Conservation (phyloP, 2,329 filamentous ascomycete species). For the Emmonsia crescens region DNA sequence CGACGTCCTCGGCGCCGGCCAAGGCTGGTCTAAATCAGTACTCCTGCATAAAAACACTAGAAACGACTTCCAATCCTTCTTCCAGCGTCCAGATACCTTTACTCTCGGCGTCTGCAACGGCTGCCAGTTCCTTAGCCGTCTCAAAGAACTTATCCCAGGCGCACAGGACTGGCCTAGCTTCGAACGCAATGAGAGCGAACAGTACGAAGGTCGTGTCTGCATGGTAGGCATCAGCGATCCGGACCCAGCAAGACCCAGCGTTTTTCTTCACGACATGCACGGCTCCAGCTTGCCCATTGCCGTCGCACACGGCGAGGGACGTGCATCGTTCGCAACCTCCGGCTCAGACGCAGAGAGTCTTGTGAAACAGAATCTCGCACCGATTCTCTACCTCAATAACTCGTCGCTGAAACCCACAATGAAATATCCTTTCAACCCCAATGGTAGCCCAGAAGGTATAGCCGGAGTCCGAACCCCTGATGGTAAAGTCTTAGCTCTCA, state of each 20-base stretch:
- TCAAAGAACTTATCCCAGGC: conserved; percentile 79
- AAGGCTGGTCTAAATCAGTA: conserved; percentile 92
- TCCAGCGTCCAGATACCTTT: conserved; percentile 80
- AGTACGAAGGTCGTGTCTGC: conserved; percentile 78
- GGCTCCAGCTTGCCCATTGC: conserved; percentile 73
- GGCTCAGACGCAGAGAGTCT: conserved; percentile 39
- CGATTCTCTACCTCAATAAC: conserved; percentile 81
- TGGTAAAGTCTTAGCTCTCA: conserved; percentile 74
- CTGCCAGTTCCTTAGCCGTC: conserved; percentile 81
- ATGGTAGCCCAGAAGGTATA: conserved; percentile 72
- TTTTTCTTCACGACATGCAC: conserved; percentile 84
- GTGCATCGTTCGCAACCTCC: conserved; percentile 57
- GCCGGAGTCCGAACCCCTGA: conserved; percentile 67
- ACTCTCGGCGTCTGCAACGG: conserved; percentile 92
- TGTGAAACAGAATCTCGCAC: conserved; percentile 56
- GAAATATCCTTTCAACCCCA: conserved; percentile 79
- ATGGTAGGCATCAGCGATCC: conserved; percentile 72
- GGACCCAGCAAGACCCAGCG: conserved; percentile 46
- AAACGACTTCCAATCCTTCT: conserved; percentile 72
- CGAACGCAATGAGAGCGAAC: conserved; percentile 70
- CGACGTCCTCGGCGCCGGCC: conserved; percentile 83
- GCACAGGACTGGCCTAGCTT: conserved; percentile 74
- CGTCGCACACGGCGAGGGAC: conserved; percentile 83
- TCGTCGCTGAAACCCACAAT: conserved; percentile 58
- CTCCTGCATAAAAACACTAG: conserved; percentile 68